Evolutionary conservation across 441 rosid genomes (phyloP).

Genomic region (Gossypium lobatum): DNA sequence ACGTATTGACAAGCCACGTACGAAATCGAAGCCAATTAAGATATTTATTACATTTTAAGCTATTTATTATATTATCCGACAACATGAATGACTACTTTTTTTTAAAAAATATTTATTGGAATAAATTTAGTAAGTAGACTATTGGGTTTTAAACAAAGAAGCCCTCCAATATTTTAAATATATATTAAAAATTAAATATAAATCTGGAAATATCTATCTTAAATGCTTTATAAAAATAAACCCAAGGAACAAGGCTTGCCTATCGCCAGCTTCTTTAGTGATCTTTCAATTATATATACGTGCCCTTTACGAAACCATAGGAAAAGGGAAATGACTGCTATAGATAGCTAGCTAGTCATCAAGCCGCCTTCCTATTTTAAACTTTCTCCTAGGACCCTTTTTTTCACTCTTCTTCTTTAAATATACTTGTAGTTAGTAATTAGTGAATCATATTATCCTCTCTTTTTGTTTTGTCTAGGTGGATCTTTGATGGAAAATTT

Average conservation of each 20-base stretch:
- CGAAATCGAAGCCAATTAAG: no score
- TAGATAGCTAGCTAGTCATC: neutral
- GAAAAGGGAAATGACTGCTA: constrained; percentile 10
- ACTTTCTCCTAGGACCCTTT: neutral
- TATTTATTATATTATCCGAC: no score
- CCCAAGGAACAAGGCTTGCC: neutral
- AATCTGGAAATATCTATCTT: neutral
- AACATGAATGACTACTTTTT: no score
- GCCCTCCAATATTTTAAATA: no score
- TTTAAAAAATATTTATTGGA: no score
- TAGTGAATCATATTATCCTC: neutral
- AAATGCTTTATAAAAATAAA: neutral
- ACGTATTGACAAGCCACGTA: no score
- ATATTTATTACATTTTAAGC: no score
- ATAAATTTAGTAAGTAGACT: no score
- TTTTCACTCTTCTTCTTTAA: neutral
- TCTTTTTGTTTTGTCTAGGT: no score
- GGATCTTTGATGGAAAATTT: constrained; percentile 23
- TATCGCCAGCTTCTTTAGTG: neutral
- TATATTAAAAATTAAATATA: neutral
- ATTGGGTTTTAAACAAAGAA: no score
- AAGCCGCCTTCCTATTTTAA: constrained; percentile 26
- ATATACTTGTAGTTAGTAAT: neutral
- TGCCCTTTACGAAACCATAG: constrained; percentile 34
- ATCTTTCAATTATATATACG: constrained; percentile 15